These are phyloP conservation scores for Tympanopsis confertula DNA, from an alignment of 2,329 filamentous ascomycete genomes.

Conservation along the genomic window DNA sequence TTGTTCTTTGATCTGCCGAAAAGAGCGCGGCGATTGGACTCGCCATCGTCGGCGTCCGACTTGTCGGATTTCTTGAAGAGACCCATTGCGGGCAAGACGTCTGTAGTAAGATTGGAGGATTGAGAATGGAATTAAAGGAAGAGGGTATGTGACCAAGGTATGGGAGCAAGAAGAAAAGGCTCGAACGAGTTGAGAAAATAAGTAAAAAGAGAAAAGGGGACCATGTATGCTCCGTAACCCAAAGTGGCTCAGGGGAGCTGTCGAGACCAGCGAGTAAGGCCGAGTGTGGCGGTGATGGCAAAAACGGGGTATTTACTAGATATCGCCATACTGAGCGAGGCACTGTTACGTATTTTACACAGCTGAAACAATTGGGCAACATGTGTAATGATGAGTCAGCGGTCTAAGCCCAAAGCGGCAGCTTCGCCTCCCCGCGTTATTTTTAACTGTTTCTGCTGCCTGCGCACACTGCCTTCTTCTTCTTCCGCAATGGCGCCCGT, in stretches of 20 bases:
- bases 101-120: slow-evolving; percentile 6
- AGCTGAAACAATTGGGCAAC: too few species aligned
- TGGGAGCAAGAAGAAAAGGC: not conserved
- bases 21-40: slow-evolving; percentile 40
- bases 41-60: slow-evolving; percentile 35
- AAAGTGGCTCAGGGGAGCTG: too few species aligned
- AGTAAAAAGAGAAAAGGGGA: too few species aligned
- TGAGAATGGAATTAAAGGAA: not conserved
- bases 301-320: too few species aligned
- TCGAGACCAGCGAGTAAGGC: too few species aligned
- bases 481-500: slow-evolving; percentile 9
- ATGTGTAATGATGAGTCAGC: too few species aligned
- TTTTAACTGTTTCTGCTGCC: not conserved
- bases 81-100: slow-evolving; percentile 8
- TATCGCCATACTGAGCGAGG: too few species aligned
- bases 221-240: too few species aligned
- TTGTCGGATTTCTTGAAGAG: slow-evolving; percentile 17
- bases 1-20: slow-evolving; percentile 46
- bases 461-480: slow-evolving; percentile 3
- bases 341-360: too few species aligned
- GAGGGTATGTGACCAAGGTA: not conserved
- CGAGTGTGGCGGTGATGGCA: too few species aligned
- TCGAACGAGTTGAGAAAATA: not conserved
- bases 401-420: too few species aligned
- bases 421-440: too few species aligned